Evolutionary conservation across 2,329 filamentous ascomycete species (phyloP), one percentile per base, ranked within the genome.

Genomic region (Berkeleyomyces rouxiae): DNA sequence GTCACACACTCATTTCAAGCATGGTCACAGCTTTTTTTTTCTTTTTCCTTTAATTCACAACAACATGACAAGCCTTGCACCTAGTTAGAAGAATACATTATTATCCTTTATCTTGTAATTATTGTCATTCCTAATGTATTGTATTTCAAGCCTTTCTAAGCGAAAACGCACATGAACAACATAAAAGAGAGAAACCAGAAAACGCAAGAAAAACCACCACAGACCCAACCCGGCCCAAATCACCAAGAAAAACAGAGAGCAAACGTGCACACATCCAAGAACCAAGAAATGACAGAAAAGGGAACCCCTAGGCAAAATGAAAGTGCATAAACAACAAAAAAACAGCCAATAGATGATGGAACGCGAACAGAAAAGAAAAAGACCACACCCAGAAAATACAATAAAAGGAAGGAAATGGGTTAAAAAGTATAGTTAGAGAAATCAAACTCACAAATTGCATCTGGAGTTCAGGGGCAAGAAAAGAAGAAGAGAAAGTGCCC

Each of bases 401-500:
- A 6, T 7, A 49, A 7, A 47, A 53, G 39, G 16, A 51, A 61
- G 47, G 59, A 59, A 44, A 53, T 36, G 55, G 40, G 40, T 43
- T 37, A 58, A 47, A 23, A 31, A 33, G 16, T 36, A 61, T 23
- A 11, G 31, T 31, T 49, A 55, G 40, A 13, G 59, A 64, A 66
- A 55, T 59, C 66, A 65, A 65, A 65, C 33, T 37, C 23, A 7
- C 10, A 2, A 39, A 55, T 13, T 37, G 36, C 11, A 13, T 5
- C 11, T 11, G 43, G 11, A 46, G 16, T 46, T 7, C 43, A 23
- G 23, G 23, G 23, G 23, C 23, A 23, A 23, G 23, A 23, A 23
- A 23, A 23, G 23, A 23, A 23, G 23, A 23, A 23, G 23, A 23
- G 23, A 23, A 23, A 23, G 23, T 23, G 23, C 2, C 23, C 23